Conservation (phyloP, 768 basidiomycete species). For the Kwoniella botswanensis region DNA sequence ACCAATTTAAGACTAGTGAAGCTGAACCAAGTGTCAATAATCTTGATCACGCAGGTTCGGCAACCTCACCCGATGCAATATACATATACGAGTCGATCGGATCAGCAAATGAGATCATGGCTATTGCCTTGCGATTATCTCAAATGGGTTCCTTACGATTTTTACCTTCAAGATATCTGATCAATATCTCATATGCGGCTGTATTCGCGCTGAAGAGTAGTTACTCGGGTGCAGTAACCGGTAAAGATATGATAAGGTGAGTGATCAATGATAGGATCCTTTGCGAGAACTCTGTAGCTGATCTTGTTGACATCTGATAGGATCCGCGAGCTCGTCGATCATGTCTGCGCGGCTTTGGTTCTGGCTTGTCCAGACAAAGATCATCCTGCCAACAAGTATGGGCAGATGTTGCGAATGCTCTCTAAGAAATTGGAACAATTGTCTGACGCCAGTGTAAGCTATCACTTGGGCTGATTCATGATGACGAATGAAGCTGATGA, state of each 20-base stretch:
- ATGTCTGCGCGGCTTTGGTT: constrained; percentile 47
- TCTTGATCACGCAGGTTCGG: constrained; percentile 27
- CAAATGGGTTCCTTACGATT: constrained; percentile 46
- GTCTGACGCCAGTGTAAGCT: constrained; percentile 50
- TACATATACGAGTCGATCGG: constrained; percentile 57
- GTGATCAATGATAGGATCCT: constrained; percentile 14
- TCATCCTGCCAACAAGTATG: constrained; percentile 53
- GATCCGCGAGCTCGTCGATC: constrained; percentile 48
- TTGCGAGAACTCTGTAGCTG: no score
- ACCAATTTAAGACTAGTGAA: neutral
- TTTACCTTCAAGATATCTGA: constrained; percentile 51
- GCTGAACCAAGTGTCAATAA: neutral
- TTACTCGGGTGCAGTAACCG: constrained; percentile 51
- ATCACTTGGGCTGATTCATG: no score
- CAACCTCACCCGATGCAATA: constrained; percentile 45
- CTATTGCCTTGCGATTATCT: constrained; percentile 44
- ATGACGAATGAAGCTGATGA: no score
- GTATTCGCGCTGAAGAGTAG: constrained; percentile 54
- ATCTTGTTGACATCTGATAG: constrained; percentile 15
- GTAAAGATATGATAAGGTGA: constrained; percentile 43
- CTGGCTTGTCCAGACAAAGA: constrained; percentile 47
- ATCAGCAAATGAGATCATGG: constrained; percentile 48
- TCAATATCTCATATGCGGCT: constrained; percentile 53
- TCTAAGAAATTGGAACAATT: constrained; percentile 49
- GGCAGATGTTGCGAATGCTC: constrained; percentile 50